Conservation (phyloP, 2,329 filamentous ascomycete genomes). For the Colletotrichum magnum region DNA sequence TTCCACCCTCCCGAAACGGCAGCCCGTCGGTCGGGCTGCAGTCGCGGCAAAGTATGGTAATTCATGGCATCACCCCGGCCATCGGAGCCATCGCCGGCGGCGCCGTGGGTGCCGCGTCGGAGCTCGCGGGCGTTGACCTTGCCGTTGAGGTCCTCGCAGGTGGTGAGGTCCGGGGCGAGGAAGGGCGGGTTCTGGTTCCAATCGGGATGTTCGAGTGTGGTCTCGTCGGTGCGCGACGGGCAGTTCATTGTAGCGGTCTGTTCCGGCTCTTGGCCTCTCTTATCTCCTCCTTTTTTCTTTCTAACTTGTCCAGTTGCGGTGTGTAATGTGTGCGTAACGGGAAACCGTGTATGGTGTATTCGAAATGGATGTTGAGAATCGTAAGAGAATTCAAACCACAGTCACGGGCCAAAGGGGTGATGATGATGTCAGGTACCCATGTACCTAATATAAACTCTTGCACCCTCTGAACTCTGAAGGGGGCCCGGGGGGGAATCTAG, state of each 20-base stretch:
- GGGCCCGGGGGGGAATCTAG: slow-evolving; percentile 31
- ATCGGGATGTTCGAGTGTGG: slow-evolving; percentile 60
- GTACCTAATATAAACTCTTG: slow-evolving; percentile 21
- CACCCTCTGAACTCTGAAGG: neutral
- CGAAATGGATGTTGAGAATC: neutral
- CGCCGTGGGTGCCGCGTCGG: slow-evolving; percentile 53
- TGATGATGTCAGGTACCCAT: slow-evolving; percentile 35
- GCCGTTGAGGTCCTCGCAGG: slow-evolving; percentile 69
- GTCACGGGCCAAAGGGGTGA: slow-evolving; percentile 13
- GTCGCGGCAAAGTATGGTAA: slow-evolving; percentile 37
- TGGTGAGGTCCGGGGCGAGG: slow-evolving; percentile 64
- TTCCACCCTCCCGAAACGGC: slow-evolving; percentile 41
- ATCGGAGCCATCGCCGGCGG: slow-evolving; percentile 44
- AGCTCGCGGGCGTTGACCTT: slow-evolving; percentile 65
- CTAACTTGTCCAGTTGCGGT: neutral
- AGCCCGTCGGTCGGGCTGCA: slow-evolving; percentile 35
- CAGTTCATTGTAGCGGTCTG: slow-evolving; percentile 62
- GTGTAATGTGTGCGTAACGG: neutral
- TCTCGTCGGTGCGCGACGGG: slow-evolving; percentile 68
- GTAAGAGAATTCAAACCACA: slow-evolving; percentile 6
- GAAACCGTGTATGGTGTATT: neutral
- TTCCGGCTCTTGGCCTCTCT: too few relatives aligned
- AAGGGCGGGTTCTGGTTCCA: slow-evolving; percentile 69
- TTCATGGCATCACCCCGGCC: slow-evolving; percentile 39
- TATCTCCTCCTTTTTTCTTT: too few relatives aligned